Evolutionary conservation across 371 early-diverging fungal species (phyloP), one percentile per base, ranked within the genome.

Genomic region (Nosema bombycis): DNA sequence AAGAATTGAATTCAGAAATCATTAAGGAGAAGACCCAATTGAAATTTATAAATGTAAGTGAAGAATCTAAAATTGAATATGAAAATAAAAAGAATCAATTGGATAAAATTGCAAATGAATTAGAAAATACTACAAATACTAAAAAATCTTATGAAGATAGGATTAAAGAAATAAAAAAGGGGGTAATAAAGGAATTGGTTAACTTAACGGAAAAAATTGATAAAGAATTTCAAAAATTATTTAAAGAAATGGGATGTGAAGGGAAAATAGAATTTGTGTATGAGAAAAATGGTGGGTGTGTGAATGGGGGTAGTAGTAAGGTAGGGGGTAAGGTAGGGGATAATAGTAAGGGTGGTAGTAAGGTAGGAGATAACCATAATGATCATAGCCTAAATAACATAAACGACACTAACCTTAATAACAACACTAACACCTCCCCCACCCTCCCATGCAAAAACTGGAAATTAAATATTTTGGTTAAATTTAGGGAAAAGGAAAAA

Each of bases 391-490:
- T 46, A 10, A 46, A 46, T 46, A 46, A 46, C 46, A 46, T 46
- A 46, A 46, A 46, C 4, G 4, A 4, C 18, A 46, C 46, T 46
- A 46, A 46, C 46, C 18, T 4, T 46, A 46, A 46, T 46, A 46
- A 46, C 4, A 10, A 4, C 4, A 46, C 18, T 46, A 46, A 46
- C 18, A 46, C 46, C 4, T 10, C 18, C 4, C 4, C 4, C 18
- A 46, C 10, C 18, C 91, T 91, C 34, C 92, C 92, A 79, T 93
- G 89, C 84, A 90, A 90, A 77, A 88, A 90, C 80, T 98, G 97
- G 97, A 93, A 94, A 57, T 89, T 97, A 63, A 91, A 95, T 73
- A 94, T 99, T 73, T 70, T 83, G 29, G 88, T 87, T 29, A 84
- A 82, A 70, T 86, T 83, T 72, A 84, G 95, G 77, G 90, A 92